phyloP scores from a whole-genome alignment of 2,329 filamentous ascomycete genomes.

The Didymella glomerata region DNA sequence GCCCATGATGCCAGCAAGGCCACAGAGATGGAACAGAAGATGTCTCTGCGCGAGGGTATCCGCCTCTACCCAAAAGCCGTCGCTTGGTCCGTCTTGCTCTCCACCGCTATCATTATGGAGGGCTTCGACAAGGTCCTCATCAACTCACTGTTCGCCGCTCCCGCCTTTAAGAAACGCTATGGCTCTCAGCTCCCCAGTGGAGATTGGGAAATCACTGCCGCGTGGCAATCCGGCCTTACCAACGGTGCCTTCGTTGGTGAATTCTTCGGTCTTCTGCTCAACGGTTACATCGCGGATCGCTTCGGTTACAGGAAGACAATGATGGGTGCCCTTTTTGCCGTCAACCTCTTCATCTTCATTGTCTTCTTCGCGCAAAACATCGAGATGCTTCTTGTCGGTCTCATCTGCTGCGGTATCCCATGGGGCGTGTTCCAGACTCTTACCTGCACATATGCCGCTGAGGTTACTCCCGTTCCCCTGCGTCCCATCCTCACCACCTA shows the following conservation, averaged over 20 bases:
- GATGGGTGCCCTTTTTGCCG: slow-evolving; percentile 44
- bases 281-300: slow-evolving; percentile 55
- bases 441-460: slow-evolving; percentile 59
- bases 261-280: slow-evolving; percentile 56
- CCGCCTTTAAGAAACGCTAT: slow-evolving; percentile 56
- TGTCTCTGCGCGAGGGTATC: slow-evolving; percentile 74
- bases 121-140: slow-evolving; percentile 84
- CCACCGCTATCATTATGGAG: slow-evolving; percentile 89
- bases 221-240: slow-evolving; percentile 58
- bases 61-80: slow-evolving; percentile 87
- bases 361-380: slow-evolving; percentile 51
- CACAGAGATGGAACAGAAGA: slow-evolving; percentile 57
- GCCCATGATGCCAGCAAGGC: slow-evolving; percentile 46
- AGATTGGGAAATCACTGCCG: slow-evolving; percentile 53
- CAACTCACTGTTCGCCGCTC: slow-evolving; percentile 74
- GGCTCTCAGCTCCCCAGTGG: slow-evolving; percentile 51
- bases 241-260: slow-evolving; percentile 59
- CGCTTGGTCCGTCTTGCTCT: slow-evolving; percentile 82
- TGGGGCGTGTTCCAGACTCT: slow-evolving; percentile 59
- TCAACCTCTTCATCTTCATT: slow-evolving; percentile 48
- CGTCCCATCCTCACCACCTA: slow-evolving; percentile 69
- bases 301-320: slow-evolving; percentile 54
- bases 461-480: slow-evolving; percentile 74
- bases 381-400: slow-evolving; percentile 67
- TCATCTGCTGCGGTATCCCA: slow-evolving; percentile 60